Conservation (phyloP, 2,329 filamentous ascomycete genomes). For the Coleophoma eucalyptorum region DNA sequence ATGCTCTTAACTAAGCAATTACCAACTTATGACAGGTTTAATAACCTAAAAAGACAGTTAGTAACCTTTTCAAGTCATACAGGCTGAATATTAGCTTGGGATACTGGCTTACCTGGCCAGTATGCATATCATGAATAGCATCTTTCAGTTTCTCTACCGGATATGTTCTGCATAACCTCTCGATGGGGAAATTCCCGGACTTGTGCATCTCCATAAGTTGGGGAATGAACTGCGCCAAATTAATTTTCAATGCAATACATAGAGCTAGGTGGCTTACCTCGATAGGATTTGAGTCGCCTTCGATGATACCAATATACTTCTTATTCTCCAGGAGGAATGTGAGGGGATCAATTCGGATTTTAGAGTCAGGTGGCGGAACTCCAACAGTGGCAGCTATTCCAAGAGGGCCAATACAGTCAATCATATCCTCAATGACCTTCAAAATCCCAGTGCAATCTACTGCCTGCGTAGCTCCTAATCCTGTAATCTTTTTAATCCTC, state of each 20-base stretch:
- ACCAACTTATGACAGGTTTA: not conserved
- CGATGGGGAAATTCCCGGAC: constrained; percentile 29
- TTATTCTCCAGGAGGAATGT: constrained; percentile 25
- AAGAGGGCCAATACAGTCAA: constrained; percentile 25
- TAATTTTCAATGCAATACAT: not conserved
- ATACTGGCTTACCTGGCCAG: constrained; percentile 14
- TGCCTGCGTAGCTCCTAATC: constrained; percentile 23
- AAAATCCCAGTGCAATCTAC: constrained; percentile 29
- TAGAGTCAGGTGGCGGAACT: constrained; percentile 20
- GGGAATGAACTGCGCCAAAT: constrained; percentile 25
- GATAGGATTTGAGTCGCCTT: constrained; percentile 25
- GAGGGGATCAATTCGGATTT: constrained; percentile 23
- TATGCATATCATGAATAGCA: constrained; percentile 20
- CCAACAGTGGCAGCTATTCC: constrained; percentile 31
- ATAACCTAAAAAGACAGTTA: not conserved
- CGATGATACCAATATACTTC: constrained; percentile 27
- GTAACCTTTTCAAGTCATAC: not conserved
- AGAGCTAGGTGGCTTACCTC: not conserved
- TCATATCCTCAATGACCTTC: constrained; percentile 23
- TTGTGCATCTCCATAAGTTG: constrained; percentile 26
- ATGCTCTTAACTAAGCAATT: too few species aligned
- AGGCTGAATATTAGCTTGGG: not conserved
- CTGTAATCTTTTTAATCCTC: constrained; percentile 22
- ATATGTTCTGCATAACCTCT: constrained; percentile 29
- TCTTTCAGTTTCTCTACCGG: constrained; percentile 18